Percentiles rank a stretch among this genome's conserved stretches.
These are phyloP conservation scores for Nemania abortiva DNA, from an alignment of 2,329 filamentous ascomycete species.

Conservation along the genomic window DNA sequence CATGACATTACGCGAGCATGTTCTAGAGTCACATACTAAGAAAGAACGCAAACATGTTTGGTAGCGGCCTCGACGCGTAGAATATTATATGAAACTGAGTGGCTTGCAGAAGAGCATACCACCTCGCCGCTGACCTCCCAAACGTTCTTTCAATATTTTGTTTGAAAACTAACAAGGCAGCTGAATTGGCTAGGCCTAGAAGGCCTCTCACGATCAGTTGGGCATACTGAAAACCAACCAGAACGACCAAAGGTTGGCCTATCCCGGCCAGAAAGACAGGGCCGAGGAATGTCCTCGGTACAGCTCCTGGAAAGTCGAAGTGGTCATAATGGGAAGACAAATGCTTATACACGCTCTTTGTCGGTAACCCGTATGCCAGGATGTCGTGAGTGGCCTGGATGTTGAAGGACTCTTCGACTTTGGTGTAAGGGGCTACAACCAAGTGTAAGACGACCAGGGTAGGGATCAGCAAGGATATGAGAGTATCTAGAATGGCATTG, in stretches of 20 bases:
- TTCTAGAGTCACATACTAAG: constrained; percentile 71
- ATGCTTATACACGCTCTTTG: constrained; percentile 62
- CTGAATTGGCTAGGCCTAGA: constrained; percentile 81
- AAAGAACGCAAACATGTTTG: constrained; percentile 96
- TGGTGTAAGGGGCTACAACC: constrained; percentile 84
- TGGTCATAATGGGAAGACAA: constrained; percentile 83
- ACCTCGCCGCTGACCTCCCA: constrained; percentile 76
- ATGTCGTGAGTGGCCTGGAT: constrained; percentile 95
- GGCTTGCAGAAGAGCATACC: constrained; percentile 83
- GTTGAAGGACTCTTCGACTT: constrained; percentile 99
- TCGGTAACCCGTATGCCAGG: constrained; percentile 81
- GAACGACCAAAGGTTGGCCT: constrained; percentile 72
- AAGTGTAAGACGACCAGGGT: constrained; percentile 76
- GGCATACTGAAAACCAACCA: constrained; percentile 67
- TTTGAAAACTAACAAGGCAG: constrained; percentile 74
- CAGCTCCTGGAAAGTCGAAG: constrained; percentile 87
- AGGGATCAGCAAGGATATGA: constrained; percentile 70
- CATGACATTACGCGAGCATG: not conserved
- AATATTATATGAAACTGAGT: constrained; percentile 94
- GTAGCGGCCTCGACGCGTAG: constrained; percentile 90
- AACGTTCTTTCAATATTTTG: constrained; percentile 73
- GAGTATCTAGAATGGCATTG: constrained; percentile 54
- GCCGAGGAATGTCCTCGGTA: constrained; percentile 91
- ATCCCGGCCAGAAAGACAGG: constrained; percentile 79
- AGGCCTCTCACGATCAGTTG: constrained; percentile 78